These are phyloP conservation scores for Russula emetica DNA, from an alignment of 768 basidiomycete species.

Conservation along the genomic window DNA sequence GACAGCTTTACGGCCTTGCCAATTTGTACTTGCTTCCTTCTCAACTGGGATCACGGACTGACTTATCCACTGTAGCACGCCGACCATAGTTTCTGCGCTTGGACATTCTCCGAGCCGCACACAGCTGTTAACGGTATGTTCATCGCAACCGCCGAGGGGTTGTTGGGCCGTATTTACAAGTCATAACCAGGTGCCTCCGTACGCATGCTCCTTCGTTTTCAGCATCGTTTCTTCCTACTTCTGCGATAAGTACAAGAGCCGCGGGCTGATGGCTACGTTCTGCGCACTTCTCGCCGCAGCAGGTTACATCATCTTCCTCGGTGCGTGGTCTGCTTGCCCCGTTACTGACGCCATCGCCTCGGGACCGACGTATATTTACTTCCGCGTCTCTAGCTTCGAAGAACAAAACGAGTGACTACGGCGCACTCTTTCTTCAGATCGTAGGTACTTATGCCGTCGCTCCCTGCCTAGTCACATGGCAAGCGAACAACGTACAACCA, in stretches of 20 bases:
- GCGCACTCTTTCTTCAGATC: conserved; percentile 34
- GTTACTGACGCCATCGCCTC: background rate
- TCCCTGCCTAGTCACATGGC: conserved; percentile 32
- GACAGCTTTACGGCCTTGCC: conserved; percentile 30
- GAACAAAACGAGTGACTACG: conserved; percentile 30
- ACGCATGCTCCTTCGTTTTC: conserved; percentile 32
- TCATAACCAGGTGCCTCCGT: conserved; percentile 33
- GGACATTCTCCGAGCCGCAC: conserved; percentile 32
- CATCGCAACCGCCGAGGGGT: background rate
- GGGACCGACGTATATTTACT: background rate
- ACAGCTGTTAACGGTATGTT: conserved; percentile 32
- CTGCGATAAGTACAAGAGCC: conserved; percentile 25
- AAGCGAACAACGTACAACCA: conserved; percentile 35
- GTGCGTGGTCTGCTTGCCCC: conserved; percentile 2
- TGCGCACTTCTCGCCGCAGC: conserved; percentile 18
- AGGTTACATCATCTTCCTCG: conserved; percentile 27
- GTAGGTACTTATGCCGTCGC: conserved; percentile 32
- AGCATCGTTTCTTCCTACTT: conserved; percentile 25
- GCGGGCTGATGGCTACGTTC: conserved; percentile 23
- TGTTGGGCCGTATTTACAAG: background rate
- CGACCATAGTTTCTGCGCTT: conserved; percentile 32
- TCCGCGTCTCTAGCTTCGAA: conserved; percentile 19
- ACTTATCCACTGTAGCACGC: conserved; percentile 28
- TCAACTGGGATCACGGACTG: background rate
- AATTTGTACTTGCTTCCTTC: conserved; percentile 26